Conservation (phyloP, 257 asterid genomes). For the Solanum piurae region DNA sequence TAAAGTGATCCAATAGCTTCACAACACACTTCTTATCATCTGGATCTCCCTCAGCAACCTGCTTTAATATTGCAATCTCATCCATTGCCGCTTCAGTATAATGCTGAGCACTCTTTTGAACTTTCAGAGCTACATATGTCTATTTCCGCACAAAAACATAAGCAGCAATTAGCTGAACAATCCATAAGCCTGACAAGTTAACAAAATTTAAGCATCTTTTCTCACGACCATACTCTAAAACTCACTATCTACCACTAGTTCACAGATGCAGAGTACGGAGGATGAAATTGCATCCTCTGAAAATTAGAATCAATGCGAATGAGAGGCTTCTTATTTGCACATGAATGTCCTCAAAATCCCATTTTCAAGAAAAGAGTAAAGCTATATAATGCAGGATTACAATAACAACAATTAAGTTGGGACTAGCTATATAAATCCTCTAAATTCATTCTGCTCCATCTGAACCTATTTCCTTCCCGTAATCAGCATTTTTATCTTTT, state of each 20-base stretch:
- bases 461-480: neutral
- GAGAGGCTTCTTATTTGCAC: neutral
- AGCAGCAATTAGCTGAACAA: neutral
- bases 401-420: neutral
- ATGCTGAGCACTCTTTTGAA: conserved; percentile 92
- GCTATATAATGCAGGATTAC: neutral
- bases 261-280: neutral
- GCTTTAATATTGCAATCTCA: conserved; percentile 73
- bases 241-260: neutral
- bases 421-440: neutral
- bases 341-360: neutral
- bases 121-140: conserved; percentile 73
- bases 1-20: conserved; percentile 83
- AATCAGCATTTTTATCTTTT: neutral
- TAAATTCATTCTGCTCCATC: neutral
- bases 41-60: conserved; percentile 84
- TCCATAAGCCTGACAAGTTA: neutral
- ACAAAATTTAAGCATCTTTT: neutral
- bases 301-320: neutral
- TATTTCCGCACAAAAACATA: neutral
- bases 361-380: neutral
- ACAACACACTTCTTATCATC: conserved; percentile 85
- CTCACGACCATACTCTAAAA: neutral
- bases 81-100: conserved; percentile 97
- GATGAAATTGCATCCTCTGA: neutral